A percentile compares a stretch with the other conserved stretches of the same genome.
These are phyloP conservation scores for Bauhinia variegata DNA, from an alignment of 306 rosid genomes.

Conservation along the genomic window DNA sequence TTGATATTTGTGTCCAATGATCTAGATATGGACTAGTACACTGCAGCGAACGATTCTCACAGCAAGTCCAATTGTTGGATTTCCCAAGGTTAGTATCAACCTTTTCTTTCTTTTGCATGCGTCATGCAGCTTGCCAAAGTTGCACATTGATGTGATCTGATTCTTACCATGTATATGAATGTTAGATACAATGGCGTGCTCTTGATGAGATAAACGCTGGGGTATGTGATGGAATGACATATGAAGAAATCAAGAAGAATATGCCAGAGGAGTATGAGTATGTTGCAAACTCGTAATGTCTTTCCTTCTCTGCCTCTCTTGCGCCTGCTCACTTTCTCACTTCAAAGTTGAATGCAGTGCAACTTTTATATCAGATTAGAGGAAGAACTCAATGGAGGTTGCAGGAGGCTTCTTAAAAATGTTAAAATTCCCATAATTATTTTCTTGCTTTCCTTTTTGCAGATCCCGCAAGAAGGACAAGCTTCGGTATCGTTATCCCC, in stretches of 20 bases:
- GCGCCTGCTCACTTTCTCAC: not conserved
- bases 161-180: slow-evolving; percentile 7
- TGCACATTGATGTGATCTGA: too few relatives aligned
- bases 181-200: slow-evolving; percentile 98
- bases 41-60: slow-evolving; percentile 91
- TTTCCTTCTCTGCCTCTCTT: slow-evolving; percentile 5
- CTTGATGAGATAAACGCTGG: slow-evolving; percentile 93
- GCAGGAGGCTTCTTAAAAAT: slow-evolving; percentile 6
- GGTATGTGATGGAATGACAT: slow-evolving; percentile 96
- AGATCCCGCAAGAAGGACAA: slow-evolving; percentile 93
- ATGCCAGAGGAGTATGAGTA: slow-evolving; percentile 97
- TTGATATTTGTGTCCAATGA: slow-evolving; percentile 34
- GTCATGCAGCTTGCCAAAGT: not conserved
- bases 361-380: too few relatives aligned
- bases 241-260: slow-evolving; percentile 92
- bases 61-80: slow-evolving; percentile 82
- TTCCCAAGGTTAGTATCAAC: slow-evolving; percentile 81
- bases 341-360: slow-evolving; percentile 31
- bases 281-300: slow-evolving; percentile 44
- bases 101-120: slow-evolving; percentile 20
- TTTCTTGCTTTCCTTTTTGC: slow-evolving; percentile 28
- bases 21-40: slow-evolving; percentile 98
- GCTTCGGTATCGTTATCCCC: slow-evolving; percentile 96
- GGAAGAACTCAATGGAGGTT: too few relatives aligned
- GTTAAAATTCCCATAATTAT: not conserved